Evolutionary conservation across 352 stramenopile genomes (phyloP), one percentile per base, ranked within the genome.

Genomic region (Blastocystis sp.): DNA sequence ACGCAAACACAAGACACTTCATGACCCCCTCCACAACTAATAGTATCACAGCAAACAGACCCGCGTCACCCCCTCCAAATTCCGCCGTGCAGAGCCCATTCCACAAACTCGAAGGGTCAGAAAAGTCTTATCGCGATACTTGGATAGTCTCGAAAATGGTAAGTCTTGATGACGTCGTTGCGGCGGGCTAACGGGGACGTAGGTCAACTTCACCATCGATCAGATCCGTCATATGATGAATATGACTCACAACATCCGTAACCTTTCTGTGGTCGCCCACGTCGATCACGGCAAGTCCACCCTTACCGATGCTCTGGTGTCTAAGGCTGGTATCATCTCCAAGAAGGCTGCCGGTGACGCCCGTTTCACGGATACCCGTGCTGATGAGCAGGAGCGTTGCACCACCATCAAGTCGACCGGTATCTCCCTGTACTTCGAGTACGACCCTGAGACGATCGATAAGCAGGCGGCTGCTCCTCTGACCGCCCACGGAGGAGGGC

Each of bases 391-490:
- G 90, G 96, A 99, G 90, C 96, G 97, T 91, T 95, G 96, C 93
- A 98, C 99, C 91, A 99, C 97, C 88, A 99, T 99, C 92, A 99
- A 99, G 93, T 99, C 96, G 64, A 99, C 96, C 66, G 97, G 95
- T 93, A 99, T 99, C 91, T 98, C 95, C 69, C 98, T 99, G 96
- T 98, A 98, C 93, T 99, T 99, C 90, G 96, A 99, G 93, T 99
- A 99, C 94, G 95, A 98, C 90, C 96, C 87, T 38, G 90, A 91
- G 53, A 82, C 64, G 19, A 61, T 62, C 38, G 70, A 76, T 38
- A 81, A 38, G 34, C n/a, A 90, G 40, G 89, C 61, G 21, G 89
- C 91, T 64, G 89, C 81, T 4, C 62, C 70, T 21, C 89, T 14
- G 10, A 81, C 0, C 17, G n/a, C 17, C 19, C 19, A 59, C 89